These are phyloP conservation scores for Gossypium ekmanianum DNA, from an alignment of 345 rosid genomes.

Conservation along the genomic window DNA sequence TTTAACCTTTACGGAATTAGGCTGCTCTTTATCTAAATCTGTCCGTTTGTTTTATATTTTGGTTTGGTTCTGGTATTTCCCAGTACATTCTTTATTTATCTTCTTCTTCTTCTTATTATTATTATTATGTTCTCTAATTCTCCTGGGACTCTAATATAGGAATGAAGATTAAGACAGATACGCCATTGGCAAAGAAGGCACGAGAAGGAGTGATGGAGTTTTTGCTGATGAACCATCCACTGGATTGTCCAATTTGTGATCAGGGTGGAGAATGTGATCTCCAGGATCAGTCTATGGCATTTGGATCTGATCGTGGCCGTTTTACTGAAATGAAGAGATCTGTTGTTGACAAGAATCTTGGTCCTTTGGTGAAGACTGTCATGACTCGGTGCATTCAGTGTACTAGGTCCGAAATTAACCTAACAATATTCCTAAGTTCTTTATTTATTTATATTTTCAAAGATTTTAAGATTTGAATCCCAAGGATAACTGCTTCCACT, in stretches of 20 bases:
- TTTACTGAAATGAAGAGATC: conserved; percentile 96
- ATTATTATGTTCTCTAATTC: neutral
- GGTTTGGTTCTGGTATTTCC: neutral
- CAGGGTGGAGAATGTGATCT: conserved; percentile 99
- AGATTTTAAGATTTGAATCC: neutral
- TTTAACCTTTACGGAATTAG: neutral
- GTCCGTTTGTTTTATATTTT: neutral
- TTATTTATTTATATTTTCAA: neutral
- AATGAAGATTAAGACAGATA: conserved; percentile 97
- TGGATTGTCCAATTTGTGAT: conserved; percentile 97
- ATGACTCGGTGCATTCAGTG: conserved; percentile 99
- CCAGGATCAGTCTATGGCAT: conserved; percentile 99
- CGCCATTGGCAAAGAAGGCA: conserved; percentile 94
- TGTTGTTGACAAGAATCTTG: conserved; percentile 96
- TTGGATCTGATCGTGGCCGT: conserved; percentile 97
- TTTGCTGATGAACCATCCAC: conserved; percentile 91
- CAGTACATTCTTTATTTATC: neutral
- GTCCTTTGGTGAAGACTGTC: conserved; percentile 97
- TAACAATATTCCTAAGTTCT: neutral
- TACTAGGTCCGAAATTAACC: conserved; percentile 57
- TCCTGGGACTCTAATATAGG: conserved; percentile 34
- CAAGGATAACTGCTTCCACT: neutral
- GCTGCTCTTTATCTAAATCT: neutral
- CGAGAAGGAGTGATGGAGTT: conserved; percentile 99
- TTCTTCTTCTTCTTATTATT: neutral